Evolutionary conservation across 305 asterid genomes (phyloP).

Genomic region (Fraxinus xanthoxyloides): DNA sequence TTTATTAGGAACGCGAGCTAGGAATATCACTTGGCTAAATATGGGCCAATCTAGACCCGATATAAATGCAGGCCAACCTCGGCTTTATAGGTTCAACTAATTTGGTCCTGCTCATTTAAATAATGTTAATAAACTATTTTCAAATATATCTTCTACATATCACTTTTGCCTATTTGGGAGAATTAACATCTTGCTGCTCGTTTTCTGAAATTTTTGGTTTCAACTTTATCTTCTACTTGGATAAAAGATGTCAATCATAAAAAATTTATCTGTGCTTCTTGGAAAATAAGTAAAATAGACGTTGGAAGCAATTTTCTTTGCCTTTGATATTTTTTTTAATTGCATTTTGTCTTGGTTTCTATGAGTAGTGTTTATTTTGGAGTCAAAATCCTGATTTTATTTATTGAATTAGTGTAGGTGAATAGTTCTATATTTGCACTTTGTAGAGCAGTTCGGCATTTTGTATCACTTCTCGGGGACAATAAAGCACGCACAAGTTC

Average conservation of each 20-base stretch:
- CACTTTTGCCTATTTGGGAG: conserved; percentile 15
- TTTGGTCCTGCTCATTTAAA: not conserved
- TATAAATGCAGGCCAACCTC: not conserved
- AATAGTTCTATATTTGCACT: conserved; percentile 63
- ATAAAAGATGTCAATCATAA: not conserved
- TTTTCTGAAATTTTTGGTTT: conserved; percentile 12
- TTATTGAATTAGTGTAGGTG: conserved; percentile 56
- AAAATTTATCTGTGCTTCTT: conserved; percentile 14
- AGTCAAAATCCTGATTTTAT: conserved; percentile 25
- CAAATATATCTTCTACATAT: not conserved
- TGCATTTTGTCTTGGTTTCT: conserved; percentile 8
- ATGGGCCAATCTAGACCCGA: not conserved
- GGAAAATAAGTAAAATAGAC: conserved; percentile 18
- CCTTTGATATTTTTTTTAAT: conserved; percentile 15
- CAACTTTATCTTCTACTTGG: conserved; percentile 10
- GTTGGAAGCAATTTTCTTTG: conserved; percentile 10
- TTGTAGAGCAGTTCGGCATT: conserved; percentile 68
- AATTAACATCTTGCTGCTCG: conserved; percentile 4
- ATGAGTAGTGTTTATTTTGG: conserved; percentile 12
- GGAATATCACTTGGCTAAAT: conserved; percentile 2
- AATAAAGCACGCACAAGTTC: conserved; percentile 32
- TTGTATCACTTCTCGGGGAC: conserved; percentile 34
- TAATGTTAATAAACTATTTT: not conserved
- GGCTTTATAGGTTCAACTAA: not conserved
- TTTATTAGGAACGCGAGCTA: not conserved